phyloP scores from a whole-genome alignment of 2,329 filamentous ascomycete species.

The Colletotrichum tofieldiae region DNA sequence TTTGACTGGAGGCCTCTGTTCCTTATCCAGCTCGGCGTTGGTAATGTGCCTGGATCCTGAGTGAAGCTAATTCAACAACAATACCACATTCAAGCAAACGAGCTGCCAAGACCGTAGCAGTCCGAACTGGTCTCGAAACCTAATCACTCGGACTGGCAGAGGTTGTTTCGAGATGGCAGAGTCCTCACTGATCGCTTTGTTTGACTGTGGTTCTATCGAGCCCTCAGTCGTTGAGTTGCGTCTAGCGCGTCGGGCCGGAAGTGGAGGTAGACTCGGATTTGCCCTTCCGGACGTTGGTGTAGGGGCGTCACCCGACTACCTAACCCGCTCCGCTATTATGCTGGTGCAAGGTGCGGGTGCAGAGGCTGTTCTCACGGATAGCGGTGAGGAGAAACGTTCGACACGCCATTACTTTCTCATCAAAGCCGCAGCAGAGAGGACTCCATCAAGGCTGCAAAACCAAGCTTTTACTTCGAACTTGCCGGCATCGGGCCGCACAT shows the following conservation, averaged over 20 bases:
- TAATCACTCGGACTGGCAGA: neutral
- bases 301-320: neutral
- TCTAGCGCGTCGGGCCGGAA: conserved; percentile 3
- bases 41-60: too few relatives aligned
- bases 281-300: neutral
- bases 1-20: neutral
- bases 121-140: neutral
- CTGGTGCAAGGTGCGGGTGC: neutral
- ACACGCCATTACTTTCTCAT: too few relatives aligned
- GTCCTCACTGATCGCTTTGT: neutral
- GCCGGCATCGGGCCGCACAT: neutral
- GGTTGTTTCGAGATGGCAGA: neutral
- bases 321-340: neutral
- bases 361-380: neutral
- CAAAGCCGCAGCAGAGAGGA: neutral
- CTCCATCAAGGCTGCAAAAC: neutral
- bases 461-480: neutral
- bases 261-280: conserved; percentile 7
- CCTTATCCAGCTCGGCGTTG: neutral
- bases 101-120: too few relatives aligned
- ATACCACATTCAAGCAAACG: neutral
- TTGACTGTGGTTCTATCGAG: neutral
- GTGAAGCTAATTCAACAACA: neutral
- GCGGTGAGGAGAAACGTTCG: neutral
- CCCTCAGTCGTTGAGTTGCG: neutral